These are phyloP conservation scores for Backusella sp. DNA, from an alignment of 192 early-diverging fungal genomes.

Conservation along the genomic window DNA sequence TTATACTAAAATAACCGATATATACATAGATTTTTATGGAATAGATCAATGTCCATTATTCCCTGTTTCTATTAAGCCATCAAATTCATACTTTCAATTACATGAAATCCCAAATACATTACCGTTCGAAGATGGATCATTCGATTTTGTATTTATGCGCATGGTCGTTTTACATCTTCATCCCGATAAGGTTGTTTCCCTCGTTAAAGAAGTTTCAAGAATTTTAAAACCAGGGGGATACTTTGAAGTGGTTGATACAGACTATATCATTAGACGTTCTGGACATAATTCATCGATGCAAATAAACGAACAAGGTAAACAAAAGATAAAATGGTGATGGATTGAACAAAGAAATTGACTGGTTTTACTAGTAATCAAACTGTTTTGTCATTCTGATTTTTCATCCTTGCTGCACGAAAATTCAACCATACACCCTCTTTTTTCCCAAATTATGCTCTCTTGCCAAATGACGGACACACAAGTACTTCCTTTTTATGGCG, in stretches of 20 bases:
- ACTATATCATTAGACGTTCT: constrained; percentile 6
- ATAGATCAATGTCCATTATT: constrained; percentile 32
- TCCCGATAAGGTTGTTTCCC: background rate
- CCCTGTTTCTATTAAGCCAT: constrained; percentile 29
- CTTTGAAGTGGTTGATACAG: constrained; percentile 26
- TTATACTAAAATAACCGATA: background rate
- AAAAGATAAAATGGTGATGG: background rate
- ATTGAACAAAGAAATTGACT: background rate
- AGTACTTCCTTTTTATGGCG: background rate
- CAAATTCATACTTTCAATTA: constrained; percentile 28
- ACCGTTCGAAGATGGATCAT: background rate
- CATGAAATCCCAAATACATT: background rate
- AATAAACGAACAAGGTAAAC: constrained; percentile 13
- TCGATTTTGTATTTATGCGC: constrained; percentile 21
- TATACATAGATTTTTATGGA: constrained; percentile 28
- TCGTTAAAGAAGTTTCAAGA: constrained; percentile 19
- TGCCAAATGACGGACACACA: background rate
- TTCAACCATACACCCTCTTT: background rate
- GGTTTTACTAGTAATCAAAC: background rate
- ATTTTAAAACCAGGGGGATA: constrained; percentile 27
- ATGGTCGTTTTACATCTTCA: constrained; percentile 14
- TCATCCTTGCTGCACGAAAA: background rate
- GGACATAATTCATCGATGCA: background rate
- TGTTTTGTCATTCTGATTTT: background rate
- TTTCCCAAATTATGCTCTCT: constrained; percentile 11